Base-by-base conservation (phyloP, 352 stramenopile genomes). In the Phytopythium chamaehyphon region DNA sequence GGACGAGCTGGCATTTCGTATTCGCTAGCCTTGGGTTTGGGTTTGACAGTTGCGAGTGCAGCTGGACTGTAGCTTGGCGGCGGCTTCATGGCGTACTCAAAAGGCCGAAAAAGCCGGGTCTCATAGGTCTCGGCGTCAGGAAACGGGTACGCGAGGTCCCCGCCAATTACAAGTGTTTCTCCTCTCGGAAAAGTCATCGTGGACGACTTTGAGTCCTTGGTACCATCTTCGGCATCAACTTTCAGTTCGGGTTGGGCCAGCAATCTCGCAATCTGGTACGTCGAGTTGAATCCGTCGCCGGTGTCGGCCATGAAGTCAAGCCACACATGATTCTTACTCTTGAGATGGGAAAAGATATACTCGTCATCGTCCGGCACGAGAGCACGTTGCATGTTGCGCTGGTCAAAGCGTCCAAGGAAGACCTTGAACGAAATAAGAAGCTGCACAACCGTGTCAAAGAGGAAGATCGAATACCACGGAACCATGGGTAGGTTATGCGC, bases 221-320 rank as follows among this genome's bases (percentile, higher is more conserved):
- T 26, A 23, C 61, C 56, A 7, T 5, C 54, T 48, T 73, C 60
- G 37, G 64, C 92, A 31, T 86, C 73, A 0, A 97, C 83, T 39
- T 86, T 73, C 11, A 98, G 62, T 43, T 88, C 55, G 2, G 89
- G 89, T 42, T 97, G 90, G 5, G 92, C 92, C 14, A 98, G 61
- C n/a, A 96, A 62, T 3, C 89, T 72, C 8, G 92, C 87, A 36
- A 98, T 86, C 63, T 97, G 90, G 58, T 97, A 98, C 40, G 83
- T 96, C 51, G 88, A 96, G 57, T 97, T 96, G 49, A 97, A 97
- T 3, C 92, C 92, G 50, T 98, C 92, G 4, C 92, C 92, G 28
- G 86, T 96, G 56, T 97, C 92, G 12, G 88, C 90, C 74, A 97
- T 96, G 38, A 97, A 98, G 55, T 98, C 92, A 23, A 98, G 78